phyloP scores from a whole-genome alignment of 768 basidiomycete species.

The Phanerochaete carnosa region DNA sequence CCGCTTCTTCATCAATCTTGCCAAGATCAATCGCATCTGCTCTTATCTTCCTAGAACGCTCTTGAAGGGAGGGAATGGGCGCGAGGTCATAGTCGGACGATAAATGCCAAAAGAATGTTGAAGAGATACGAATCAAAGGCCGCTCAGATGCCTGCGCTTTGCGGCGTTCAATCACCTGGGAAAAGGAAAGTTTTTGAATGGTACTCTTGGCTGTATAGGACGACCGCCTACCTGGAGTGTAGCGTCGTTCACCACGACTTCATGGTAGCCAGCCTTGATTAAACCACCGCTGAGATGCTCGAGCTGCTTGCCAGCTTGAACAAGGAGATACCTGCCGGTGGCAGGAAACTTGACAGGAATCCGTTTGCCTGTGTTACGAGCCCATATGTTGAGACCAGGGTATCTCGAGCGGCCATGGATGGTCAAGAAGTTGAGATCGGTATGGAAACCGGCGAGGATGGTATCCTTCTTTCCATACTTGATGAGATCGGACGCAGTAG shows the following conservation, averaged over 20 bases:
- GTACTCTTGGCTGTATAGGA: background rate
- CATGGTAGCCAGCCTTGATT: constrained; percentile 91
- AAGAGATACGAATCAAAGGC: constrained; percentile 93
- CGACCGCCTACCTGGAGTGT: constrained; percentile 59
- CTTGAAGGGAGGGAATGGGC: constrained; percentile 53
- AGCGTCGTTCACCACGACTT: constrained; percentile 85
- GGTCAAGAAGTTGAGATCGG: constrained; percentile 92
- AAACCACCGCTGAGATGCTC: constrained; percentile 83
- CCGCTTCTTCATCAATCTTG: constrained; percentile 33
- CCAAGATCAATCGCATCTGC: constrained; percentile 37
- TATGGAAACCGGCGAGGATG: constrained; percentile 92
- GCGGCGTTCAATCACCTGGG: constrained; percentile 61
- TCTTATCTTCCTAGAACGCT: constrained; percentile 44
- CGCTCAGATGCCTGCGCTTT: constrained; percentile 60
- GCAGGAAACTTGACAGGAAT: constrained; percentile 85
- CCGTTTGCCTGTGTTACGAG: constrained; percentile 87
- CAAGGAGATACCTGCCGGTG: constrained; percentile 76
- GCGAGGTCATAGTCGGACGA: constrained; percentile 80
- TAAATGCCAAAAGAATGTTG: constrained; percentile 95
- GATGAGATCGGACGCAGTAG: constrained; percentile 86
- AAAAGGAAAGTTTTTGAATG: background rate
- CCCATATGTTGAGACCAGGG: constrained; percentile 92
- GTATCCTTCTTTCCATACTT: constrained; percentile 78
- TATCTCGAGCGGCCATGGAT: constrained; percentile 85
- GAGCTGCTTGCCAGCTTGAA: constrained; percentile 95